A percentile compares a stretch with the other conserved stretches of the same genome.
Conservation (phyloP, 495 filamentous ascomycete species). For the Aspergillus sclerotiicarbonarius region DNA sequence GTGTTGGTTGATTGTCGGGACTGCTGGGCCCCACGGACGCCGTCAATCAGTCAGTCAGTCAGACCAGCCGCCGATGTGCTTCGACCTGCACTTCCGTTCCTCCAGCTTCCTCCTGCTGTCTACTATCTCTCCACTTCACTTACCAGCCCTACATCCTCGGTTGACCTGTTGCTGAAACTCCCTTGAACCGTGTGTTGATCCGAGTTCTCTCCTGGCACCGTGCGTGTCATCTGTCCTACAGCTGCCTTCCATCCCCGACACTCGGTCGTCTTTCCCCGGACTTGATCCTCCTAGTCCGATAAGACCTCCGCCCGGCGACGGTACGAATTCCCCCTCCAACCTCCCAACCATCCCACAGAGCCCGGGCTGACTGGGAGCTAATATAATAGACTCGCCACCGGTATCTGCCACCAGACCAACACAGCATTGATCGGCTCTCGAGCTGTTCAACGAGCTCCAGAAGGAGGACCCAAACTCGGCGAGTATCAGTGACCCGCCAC, state of each 20-base stretch:
- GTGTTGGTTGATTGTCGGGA: conserved; percentile 8
- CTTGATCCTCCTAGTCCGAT: conserved; percentile 18
- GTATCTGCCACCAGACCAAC: background rate
- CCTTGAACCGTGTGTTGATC: background rate
- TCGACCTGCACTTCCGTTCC: conserved; percentile 13
- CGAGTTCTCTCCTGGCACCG: background rate
- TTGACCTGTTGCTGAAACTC: background rate
- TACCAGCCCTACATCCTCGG: background rate
- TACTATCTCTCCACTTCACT: background rate
- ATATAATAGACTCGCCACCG: too few relatives aligned
- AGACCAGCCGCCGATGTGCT: conserved; percentile 19
- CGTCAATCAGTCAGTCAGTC: conserved; percentile 10
- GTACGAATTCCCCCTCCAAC: conserved; percentile 1
- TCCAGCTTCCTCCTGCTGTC: background rate
- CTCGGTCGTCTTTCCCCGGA: conserved; percentile 8
- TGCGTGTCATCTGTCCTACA: background rate
- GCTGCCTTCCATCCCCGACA: background rate
- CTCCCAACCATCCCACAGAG: conserved; percentile 4
- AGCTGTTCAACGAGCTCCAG: conserved; percentile 16
- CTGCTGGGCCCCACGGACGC: conserved; percentile 18
- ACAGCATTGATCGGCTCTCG: conserved; percentile 13
- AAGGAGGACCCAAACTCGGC: conserved; percentile 19
- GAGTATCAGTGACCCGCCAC: conserved; percentile 28
- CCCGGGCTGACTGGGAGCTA: background rate
- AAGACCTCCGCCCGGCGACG: conserved; percentile 20